Conservation (phyloP, 257 asterid species). For the Przewalskia tangutica region DNA sequence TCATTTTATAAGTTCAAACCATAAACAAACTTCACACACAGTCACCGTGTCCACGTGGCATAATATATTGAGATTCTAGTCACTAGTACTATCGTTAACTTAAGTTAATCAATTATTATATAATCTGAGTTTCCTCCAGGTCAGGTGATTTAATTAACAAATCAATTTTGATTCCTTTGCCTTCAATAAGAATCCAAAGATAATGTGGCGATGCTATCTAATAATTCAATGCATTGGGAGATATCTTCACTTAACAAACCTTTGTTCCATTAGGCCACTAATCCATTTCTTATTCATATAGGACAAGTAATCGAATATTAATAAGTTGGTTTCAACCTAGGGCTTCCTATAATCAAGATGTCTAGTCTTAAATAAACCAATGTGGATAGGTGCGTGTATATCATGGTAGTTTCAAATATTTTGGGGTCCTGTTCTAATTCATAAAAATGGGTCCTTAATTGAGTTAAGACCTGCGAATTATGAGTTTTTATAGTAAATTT, state of each 20-base stretch:
- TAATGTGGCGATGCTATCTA: neutral
- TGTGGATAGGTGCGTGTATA: neutral
- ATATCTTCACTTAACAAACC: neutral
- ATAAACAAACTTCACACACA: neutral
- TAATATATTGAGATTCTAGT: neutral
- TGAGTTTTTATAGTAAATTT: too few relatives aligned
- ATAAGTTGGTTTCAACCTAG: neutral
- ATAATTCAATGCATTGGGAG: neutral
- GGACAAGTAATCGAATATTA: neutral
- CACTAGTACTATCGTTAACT: neutral
- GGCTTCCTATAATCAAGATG: neutral
- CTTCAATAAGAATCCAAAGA: conserved; percentile 3
- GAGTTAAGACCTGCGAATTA: too few relatives aligned
- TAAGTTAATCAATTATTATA: neutral
- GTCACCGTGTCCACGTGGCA: neutral
- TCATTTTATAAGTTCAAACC: neutral
- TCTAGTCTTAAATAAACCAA: neutral
- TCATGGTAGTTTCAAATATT: too few relatives aligned
- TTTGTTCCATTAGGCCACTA: neutral
- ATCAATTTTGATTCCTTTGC: neutral
- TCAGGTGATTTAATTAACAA: neutral
- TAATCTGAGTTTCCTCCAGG: neutral
- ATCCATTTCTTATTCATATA: neutral
- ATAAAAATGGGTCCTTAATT: too few relatives aligned
- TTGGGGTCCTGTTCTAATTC: too few relatives aligned